phyloP scores from a whole-genome alignment of 306 rosid species.

The Purshia tridentata region DNA sequence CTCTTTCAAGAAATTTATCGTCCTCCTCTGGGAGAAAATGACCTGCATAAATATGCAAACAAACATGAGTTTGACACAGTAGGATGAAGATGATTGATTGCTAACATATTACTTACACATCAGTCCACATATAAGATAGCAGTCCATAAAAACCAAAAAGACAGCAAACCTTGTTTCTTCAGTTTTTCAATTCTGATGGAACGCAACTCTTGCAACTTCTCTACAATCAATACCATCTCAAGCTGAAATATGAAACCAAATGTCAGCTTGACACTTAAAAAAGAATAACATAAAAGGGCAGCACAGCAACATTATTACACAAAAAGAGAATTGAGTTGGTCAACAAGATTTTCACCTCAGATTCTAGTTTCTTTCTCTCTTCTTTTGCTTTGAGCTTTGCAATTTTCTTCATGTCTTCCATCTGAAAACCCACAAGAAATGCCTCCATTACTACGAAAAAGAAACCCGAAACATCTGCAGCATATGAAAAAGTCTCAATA shows the following conservation, averaged over 20 bases:
- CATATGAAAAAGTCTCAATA: slow-evolving; percentile 19
- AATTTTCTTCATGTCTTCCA: slow-evolving; percentile 80
- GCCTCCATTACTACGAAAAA: neutral
- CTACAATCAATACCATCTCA: slow-evolving; percentile 74
- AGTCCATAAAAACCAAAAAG: neutral
- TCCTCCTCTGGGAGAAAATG: slow-evolving; percentile 95
- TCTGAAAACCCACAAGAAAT: slow-evolving; percentile 47
- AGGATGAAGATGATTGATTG: neutral
- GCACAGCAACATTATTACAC: neutral
- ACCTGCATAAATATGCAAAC: slow-evolving; percentile 48
- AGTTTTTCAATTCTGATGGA: slow-evolving; percentile 76
- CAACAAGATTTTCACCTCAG: slow-evolving; percentile 50
- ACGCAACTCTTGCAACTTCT: slow-evolving; percentile 84
- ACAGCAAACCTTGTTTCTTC: slow-evolving; percentile 73
- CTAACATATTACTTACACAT: neutral
- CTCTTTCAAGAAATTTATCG: slow-evolving; percentile 76
- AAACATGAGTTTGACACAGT: slow-evolving; percentile 5
- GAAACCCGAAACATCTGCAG: neutral
- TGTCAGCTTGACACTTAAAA: neutral
- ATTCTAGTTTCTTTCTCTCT: slow-evolving; percentile 73
- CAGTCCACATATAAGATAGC: neutral
- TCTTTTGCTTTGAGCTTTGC: slow-evolving; percentile 82
- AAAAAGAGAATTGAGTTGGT: neutral
- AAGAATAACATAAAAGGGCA: neutral
- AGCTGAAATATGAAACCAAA: slow-evolving; percentile 49